phyloP scores from a whole-genome alignment of 441 rosid genomes.

The Isatis lusitanica region DNA sequence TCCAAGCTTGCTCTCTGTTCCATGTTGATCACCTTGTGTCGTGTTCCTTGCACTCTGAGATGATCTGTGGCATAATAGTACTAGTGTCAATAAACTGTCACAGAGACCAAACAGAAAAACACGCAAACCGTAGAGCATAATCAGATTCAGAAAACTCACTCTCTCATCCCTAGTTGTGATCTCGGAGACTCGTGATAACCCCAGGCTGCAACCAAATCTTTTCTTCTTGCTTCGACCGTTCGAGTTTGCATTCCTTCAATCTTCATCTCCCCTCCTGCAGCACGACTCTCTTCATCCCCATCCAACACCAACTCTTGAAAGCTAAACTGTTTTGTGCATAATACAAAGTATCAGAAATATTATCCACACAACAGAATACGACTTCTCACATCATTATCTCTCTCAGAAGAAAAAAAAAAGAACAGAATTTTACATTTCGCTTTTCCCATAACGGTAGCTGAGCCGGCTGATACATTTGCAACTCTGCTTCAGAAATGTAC shows the following conservation, averaged over 20 bases:
- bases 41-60: slow-evolving; percentile 3
- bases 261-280: slow-evolving; percentile 68
- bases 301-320: slow-evolving; percentile 55
- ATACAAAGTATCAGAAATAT: slow-evolving; percentile 22
- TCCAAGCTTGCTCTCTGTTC: slow-evolving; percentile 16
- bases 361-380: slow-evolving; percentile 13
- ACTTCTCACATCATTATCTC: slow-evolving; percentile 7
- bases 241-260: slow-evolving; percentile 61
- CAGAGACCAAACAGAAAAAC: background rate
- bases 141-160: slow-evolving; percentile 39
- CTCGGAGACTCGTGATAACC: slow-evolving; percentile 50
- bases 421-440: slow-evolving; percentile 47
- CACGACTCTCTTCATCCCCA: slow-evolving; percentile 42
- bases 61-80: slow-evolving; percentile 21
- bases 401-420: background rate
- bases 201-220: slow-evolving; percentile 68
- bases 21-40: slow-evolving; percentile 4
- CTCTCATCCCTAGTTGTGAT: slow-evolving; percentile 47
- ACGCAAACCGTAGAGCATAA: background rate
- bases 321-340: slow-evolving; percentile 51
- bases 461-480: slow-evolving; percentile 60
- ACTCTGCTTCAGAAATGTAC: slow-evolving; percentile 79
- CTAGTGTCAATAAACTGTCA: slow-evolving; percentile 7
- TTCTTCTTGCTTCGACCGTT: slow-evolving; percentile 66
- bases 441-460: slow-evolving; percentile 60